Evolutionary conservation across 1,139 yeast species (phyloP), one percentile per base, ranked within the genome.

Genomic region (Hemisphaericaspora lyxosophila): DNA sequence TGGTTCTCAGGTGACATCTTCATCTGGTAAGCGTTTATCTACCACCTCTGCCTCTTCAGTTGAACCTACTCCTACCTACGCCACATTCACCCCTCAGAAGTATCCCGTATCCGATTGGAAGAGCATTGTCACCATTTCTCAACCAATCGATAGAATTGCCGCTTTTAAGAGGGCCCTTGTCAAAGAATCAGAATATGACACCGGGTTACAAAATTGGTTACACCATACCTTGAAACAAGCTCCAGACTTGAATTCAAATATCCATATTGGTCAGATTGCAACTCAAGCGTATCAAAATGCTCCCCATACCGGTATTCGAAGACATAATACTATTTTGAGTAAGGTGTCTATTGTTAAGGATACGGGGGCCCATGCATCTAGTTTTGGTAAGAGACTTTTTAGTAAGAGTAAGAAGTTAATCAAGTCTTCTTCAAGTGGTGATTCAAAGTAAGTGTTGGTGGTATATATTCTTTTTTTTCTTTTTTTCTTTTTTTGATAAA

Each of bases 151-250:
- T 40, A 56, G 79, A 39, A 72, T 76, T 26, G 48, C 53, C 7
- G 57, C 65, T 34, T 62, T 74, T 36, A 63, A 60, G 39, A 65
- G 64, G 5, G 79, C 80, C 0, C 59, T 72, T 32, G 49, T 42
- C 7, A 63, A 64, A 31, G 81, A 75, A 48, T 41, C 52, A 2
- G 58, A 59, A 12, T 61, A 65, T 38, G 74, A 72, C 25, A 62
- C 78, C 0, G 80, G 80, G 1, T 55, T 76, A 18, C 66, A 62
- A 30, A 55, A 59, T n/a, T 76, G 81, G 81, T 55, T 76, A 7
- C 42, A 51, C 40, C 72, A 60, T 31, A 65, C 72, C 0, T 56
- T 71, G 38, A 67, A 62, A 43, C 62, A 54, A 42, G 57, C 69
- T 0, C 42, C 44, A 8, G 65, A 67, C 32, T 55, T 51, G 23